Conservation (phyloP, 306 rosid genomes). For the Ziziphus jujuba region DNA sequence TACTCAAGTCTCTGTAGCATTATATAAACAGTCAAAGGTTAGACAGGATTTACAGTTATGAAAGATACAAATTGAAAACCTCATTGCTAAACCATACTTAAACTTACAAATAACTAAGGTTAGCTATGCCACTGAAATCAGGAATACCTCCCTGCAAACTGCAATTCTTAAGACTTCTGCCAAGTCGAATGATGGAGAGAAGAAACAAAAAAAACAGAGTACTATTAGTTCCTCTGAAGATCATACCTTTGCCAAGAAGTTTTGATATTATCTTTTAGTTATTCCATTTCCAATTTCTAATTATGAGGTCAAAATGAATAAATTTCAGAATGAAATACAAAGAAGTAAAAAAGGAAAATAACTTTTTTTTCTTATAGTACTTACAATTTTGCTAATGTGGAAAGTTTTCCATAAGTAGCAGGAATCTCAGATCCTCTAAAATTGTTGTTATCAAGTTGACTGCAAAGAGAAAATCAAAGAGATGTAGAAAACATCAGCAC, state of each 20-base stretch:
- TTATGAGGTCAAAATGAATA: background rate
- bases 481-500: background rate
- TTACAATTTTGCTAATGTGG: constrained; percentile 19
- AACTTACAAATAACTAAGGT: constrained; percentile 80
- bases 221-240: background rate
- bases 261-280: background rate
- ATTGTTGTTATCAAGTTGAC: constrained; percentile 28
- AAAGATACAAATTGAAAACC: background rate
- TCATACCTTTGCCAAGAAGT: background rate
- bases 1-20: constrained; percentile 76
- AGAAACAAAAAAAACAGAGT: background rate
- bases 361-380: background rate
- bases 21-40: constrained; percentile 23
- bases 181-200: constrained; percentile 13
- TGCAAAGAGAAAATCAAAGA: constrained; percentile 7
- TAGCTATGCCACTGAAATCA: constrained; percentile 54
- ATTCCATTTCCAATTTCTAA: background rate
- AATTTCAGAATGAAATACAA: background rate
- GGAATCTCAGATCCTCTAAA: constrained; percentile 19
- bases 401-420: constrained; percentile 19
- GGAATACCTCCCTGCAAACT: constrained; percentile 75
- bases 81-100: constrained; percentile 1
- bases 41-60: background rate
- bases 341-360: background rate
- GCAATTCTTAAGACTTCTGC: constrained; percentile 92